Base-by-base conservation (phyloP, 257 asterid genomes). In the Solanum okadae region DNA sequence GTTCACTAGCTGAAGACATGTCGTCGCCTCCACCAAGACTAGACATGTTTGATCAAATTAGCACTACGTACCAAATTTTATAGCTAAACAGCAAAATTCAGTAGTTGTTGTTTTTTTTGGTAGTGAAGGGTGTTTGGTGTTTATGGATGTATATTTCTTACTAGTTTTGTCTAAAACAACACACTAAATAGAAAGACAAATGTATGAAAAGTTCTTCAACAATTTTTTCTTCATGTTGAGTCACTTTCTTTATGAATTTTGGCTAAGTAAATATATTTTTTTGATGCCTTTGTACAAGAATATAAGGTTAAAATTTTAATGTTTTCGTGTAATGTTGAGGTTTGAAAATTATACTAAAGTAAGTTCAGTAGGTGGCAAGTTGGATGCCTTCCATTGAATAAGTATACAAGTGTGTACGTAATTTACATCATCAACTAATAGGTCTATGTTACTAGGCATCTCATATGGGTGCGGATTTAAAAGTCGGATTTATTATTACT, bases 291-390 rank as follows among this genome's bases (percentile, higher is more conserved):
- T 8, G 70, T 46, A 86, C 18, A 31, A n/a, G 83, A 15, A 59
- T 84, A 46, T 56, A 49, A 31, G 49, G 63, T 52, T 67, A 84
- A 81, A 89, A 75, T 35, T 8, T 34, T 9, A 27, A 86, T 84
- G 76, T 88, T 94, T 94, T 94, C 96, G 94, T 94, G 95, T 87
- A 72, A 90, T 52, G 27, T 75, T 83, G 92, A 89, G 91, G 90
- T 88, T 88, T 91, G 92, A 89, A 73, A 90, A 87, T 88, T 72
- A 3, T 82, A 42, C 37, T 22, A 71, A 82, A 86, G 91, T 79
- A 67, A 89, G 91, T 90, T 88, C 90, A 90, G 91, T 95, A 92
- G 98, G 97, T 96, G 89, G 94, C 95, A 87, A 92, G 98, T 95
- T 94, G 96, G 89, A 91, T 94, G 95, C 89, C 90, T 92, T 88